Evolutionary conservation across 2,329 filamentous ascomycete species (phyloP), one percentile per base, ranked within the genome.

Genomic region (Alternaria metachromatica): DNA sequence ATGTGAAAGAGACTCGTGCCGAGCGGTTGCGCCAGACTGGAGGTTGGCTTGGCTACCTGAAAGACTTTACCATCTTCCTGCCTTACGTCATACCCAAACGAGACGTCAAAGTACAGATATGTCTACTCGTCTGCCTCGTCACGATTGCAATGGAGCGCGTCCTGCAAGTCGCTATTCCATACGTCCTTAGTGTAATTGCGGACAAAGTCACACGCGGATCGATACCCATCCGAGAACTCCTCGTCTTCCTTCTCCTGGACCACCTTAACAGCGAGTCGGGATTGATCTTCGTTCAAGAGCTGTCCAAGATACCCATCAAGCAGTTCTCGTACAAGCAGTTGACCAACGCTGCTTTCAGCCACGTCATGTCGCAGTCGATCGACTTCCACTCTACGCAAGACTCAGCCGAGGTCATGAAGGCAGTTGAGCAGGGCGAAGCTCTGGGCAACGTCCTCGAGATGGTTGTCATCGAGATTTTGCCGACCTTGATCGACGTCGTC

Each of bases 41-140:
- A 2, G 92, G 88, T 69, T 94, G 91, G 91, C 85, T 92, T 68
- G 86, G 87, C 50, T 95, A 95, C 73, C 83, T 89, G 30, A 92
- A 90, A 75, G 88, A 89, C 13, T 96, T 93, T 81, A 83, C 81
- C 71, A 76, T 94, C 45, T 90, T 96, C 75, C 84, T 94, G 30
- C 92, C 92, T 0, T 91, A 92, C 72, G 83, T 96, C 25, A 93
- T 91, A 88, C 93, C 93, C 1, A 84, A 87, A 55, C 85, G 88
- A 44, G 87, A 90, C 70, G 83, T 83, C 30, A 51, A 45, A 45
- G 43, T 45, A 0, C 43, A 45, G 20, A 45, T 45, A 9, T 45
- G 20, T 45, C 11, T 45, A 5, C 43, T 45, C 1, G 23, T 45
- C 43, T 45, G 20, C 2, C 20, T 45, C 12, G 0, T 45, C 3